Evolutionary conservation across 2,329 filamentous ascomycete genomes (phyloP).

Genomic region (Colletotrichum scovillei): DNA sequence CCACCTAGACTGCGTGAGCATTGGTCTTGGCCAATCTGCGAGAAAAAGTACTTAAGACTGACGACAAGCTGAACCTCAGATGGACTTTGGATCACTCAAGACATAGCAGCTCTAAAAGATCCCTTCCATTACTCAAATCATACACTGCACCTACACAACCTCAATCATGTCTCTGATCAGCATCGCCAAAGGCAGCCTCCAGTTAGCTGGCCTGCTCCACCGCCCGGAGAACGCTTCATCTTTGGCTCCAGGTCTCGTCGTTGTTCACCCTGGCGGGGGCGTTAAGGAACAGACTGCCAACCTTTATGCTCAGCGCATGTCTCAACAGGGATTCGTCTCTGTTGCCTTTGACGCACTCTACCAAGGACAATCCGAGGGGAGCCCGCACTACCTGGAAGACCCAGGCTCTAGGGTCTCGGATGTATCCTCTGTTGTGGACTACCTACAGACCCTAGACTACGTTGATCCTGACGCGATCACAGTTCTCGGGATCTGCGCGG

Average conservation of each 20-base stretch:
- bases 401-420: constrained; percentile 51
- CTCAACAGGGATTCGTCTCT: constrained; percentile 45
- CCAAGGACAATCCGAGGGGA: constrained; percentile 49
- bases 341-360: constrained; percentile 52
- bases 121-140: too few relatives aligned
- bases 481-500: constrained; percentile 51
- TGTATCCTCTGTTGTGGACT: constrained; percentile 47
- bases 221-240: background rate
- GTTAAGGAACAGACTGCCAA: constrained; percentile 53
- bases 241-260: constrained; percentile 39
- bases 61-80: too few relatives aligned
- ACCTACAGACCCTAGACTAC: constrained; percentile 41
- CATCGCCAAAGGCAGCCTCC: background rate
- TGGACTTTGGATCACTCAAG: too few relatives aligned
- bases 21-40: too few relatives aligned
- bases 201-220: background rate
- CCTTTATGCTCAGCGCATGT: constrained; percentile 45
- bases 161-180: background rate
- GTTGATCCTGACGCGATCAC: constrained; percentile 50
- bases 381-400: constrained; percentile 50
- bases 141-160: too few relatives aligned
- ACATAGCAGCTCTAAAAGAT: too few relatives aligned
- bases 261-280: constrained; percentile 45
- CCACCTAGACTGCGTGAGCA: too few relatives aligned
- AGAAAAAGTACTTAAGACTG: too few relatives aligned